Percentiles rank a stretch among this genome's conserved stretches.
phyloP scores from a whole-genome alignment of 2,329 filamentous ascomycete species.

The Ophiobolus disseminans region DNA sequence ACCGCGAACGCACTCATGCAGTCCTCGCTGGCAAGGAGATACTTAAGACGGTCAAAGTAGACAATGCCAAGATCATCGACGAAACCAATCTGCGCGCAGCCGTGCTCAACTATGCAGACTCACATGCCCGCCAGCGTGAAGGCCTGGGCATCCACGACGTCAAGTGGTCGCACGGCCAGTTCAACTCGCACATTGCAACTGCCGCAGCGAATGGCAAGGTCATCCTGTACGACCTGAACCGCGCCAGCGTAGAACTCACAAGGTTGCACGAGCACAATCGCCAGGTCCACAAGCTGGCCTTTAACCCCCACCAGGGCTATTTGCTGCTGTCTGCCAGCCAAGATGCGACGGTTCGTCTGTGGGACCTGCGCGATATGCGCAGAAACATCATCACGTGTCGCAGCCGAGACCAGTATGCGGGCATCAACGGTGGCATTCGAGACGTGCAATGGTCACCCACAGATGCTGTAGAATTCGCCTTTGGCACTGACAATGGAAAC shows the following conservation, averaged over 20 bases:
- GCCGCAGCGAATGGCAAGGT: slow-evolving; percentile 71
- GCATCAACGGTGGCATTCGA: slow-evolving; percentile 67
- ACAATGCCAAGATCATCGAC: slow-evolving; percentile 64
- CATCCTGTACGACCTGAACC: slow-evolving; percentile 69
- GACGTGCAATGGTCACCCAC: slow-evolving; percentile 71
- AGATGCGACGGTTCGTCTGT: slow-evolving; percentile 68
- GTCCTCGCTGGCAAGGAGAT: slow-evolving; percentile 71
- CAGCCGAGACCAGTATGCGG: slow-evolving; percentile 62
- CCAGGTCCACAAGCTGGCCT: slow-evolving; percentile 70
- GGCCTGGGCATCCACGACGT: slow-evolving; percentile 70
- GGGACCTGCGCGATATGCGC: slow-evolving; percentile 66
- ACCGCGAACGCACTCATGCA: slow-evolving; percentile 67
- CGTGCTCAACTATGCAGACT: slow-evolving; percentile 64
- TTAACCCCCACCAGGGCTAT: slow-evolving; percentile 67
- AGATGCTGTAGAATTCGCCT: slow-evolving; percentile 68
- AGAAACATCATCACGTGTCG: slow-evolving; percentile 60
- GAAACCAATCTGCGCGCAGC: slow-evolving; percentile 69
- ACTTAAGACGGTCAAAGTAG: slow-evolving; percentile 68
- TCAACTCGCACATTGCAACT: slow-evolving; percentile 66
- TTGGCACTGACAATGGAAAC: slow-evolving; percentile 68
- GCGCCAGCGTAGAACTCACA: slow-evolving; percentile 65
- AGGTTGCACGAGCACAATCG: slow-evolving; percentile 70
- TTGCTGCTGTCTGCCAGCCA: slow-evolving; percentile 70
- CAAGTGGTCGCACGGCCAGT: slow-evolving; percentile 70
- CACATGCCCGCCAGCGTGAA: slow-evolving; percentile 60